These are phyloP conservation scores for Aspergillus candidus DNA, from an alignment of 2,329 filamentous ascomycete genomes.

Conservation along the genomic window DNA sequence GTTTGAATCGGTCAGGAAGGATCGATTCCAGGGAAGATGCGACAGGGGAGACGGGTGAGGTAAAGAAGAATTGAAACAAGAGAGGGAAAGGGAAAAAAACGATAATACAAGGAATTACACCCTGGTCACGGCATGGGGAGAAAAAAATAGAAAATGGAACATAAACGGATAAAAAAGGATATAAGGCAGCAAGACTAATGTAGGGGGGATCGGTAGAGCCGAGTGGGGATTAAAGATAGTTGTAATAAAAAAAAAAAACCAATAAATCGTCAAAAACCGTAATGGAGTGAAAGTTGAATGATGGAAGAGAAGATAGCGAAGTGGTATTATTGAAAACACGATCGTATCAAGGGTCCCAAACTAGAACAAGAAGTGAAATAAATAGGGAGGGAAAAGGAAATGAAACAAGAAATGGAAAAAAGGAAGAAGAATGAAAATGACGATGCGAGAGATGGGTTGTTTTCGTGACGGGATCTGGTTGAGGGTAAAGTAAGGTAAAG, in stretches of 20 bases:
- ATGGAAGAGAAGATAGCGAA: constrained; percentile 9
- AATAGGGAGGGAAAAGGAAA: constrained; percentile 12
- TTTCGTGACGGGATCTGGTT: too few species aligned
- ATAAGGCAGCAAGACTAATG: too few species aligned
- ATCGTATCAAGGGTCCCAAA: constrained; percentile 4
- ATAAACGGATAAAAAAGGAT: neutral
- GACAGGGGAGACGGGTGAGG: neutral
- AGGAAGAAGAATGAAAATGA: constrained; percentile 17
- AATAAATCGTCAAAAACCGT: too few species aligned
- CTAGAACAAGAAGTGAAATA: constrained; percentile 6
- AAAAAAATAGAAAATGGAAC: constrained; percentile 1
- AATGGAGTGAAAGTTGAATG: constrained; percentile 5
- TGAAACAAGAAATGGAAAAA: neutral
- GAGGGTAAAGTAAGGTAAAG: too few species aligned
- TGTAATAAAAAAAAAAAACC: too few species aligned
- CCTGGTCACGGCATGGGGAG: constrained; percentile 5
- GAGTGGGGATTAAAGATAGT: too few species aligned
- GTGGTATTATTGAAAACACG: neutral
- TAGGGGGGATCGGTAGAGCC: too few species aligned
- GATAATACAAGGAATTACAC: constrained; percentile 2
- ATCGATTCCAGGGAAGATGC: neutral
- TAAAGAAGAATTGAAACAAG: constrained; percentile 8
- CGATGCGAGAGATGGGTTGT: neutral
- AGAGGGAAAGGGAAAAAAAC: neutral
- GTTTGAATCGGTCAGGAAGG: neutral